A percentile compares a stretch with the other conserved stretches of the same genome.
Evolutionary conservation across 257 asterid species (phyloP).

Genomic region (Salvia rosmarinus): DNA sequence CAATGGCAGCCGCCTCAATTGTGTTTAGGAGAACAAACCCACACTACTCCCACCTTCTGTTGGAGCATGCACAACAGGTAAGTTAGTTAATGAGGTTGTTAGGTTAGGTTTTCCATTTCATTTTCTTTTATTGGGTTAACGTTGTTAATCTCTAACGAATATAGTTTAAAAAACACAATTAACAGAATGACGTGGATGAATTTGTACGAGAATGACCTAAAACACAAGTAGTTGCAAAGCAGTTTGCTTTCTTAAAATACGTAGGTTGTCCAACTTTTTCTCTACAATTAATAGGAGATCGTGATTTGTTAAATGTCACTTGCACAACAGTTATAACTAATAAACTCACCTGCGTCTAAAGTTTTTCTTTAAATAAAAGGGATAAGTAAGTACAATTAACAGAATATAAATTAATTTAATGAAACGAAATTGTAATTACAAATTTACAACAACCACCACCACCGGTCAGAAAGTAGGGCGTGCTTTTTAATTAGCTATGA

Average conservation of each 20-base stretch:
- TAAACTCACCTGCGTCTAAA: neutral
- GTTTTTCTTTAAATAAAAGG: neutral
- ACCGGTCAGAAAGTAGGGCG: neutral
- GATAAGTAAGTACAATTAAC: neutral
- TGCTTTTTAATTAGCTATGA: neutral
- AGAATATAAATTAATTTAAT: too few relatives aligned
- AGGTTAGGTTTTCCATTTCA: conserved; percentile 20
- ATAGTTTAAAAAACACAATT: neutral
- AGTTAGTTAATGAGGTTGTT: conserved; percentile 51
- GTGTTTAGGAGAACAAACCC: conserved; percentile 68
- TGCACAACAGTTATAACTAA: conserved; percentile 11
- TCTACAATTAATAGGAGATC: neutral
- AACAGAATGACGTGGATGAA: conserved; percentile 1
- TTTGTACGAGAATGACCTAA: conserved; percentile 10
- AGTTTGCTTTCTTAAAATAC: conserved; percentile 5
- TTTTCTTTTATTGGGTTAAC: neutral
- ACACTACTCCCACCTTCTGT: conserved; percentile 63
- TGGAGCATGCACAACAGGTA: conserved; percentile 73
- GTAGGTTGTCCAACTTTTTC: conserved; percentile 26
- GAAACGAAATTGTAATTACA: neutral
- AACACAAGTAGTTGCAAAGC: conserved; percentile 17
- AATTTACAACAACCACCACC: too few relatives aligned
- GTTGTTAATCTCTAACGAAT: conserved; percentile 3
- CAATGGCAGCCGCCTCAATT: conserved; percentile 70
- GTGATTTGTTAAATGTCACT: conserved; percentile 1